Base-by-base conservation (phyloP, 805 yeast genomes). In the Yarrowia osloensis region DNA sequence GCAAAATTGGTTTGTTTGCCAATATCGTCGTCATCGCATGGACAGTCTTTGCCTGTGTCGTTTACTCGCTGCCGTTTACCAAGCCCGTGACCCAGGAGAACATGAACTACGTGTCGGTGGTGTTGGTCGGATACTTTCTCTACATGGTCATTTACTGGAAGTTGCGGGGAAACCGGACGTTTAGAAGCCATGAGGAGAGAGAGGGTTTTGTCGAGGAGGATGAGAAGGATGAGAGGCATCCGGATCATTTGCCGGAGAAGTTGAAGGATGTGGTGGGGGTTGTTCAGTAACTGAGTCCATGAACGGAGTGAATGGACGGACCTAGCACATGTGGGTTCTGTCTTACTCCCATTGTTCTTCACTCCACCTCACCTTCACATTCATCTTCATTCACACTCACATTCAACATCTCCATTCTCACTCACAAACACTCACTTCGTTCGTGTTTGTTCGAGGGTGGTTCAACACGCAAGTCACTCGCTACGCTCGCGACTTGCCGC, bases 71-170 rank as follows among this genome's bases (percentile, higher is more conserved):
- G 79, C 92, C 93, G 33, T 59, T 46, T 28, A 78, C 78, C 12
- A 80, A 85, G 83, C 93, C 92, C 1, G 91, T 82, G 2, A 79
- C 81, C 2, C 82, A 81, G 39, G 83, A 84, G 46, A 81, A 82
- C 69, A 88, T 88, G 92, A 88, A 88, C 74, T 88, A 88, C 39
- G 67, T 50, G 22, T 49, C 59, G 2, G 67, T 63, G 2, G 57
- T 63, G 3, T 29, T 63, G 28, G 67, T 63, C 15, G 67, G 67
- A 1, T 47, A 49, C 37, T 49, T 47, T 9, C n/a, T 63, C 12
- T 63, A 49, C 39, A 49, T 63, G 47, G 35, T 33, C 13, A 0
- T 50, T 4, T 63, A 63, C 67, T 63, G 67, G 67, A 15, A 39
- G 29, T 24, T 63, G 31, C 19, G 67, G 9, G 67, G 67, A 6